These are phyloP conservation scores for Bretziella fagacearum DNA, from an alignment of 2,329 filamentous ascomycete species.

Conservation along the genomic window DNA sequence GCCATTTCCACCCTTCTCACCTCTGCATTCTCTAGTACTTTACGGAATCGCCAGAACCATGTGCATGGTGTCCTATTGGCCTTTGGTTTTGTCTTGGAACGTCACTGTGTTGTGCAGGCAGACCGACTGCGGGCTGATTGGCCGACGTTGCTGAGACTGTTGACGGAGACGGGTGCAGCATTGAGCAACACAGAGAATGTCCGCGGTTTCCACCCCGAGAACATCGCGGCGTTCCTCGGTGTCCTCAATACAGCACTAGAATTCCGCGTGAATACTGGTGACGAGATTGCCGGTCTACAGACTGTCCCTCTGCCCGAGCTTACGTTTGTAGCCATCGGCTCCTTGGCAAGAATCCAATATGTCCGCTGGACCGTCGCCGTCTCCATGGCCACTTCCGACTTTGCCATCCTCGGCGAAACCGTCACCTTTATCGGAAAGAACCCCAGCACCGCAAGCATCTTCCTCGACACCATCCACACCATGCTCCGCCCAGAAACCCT, in stretches of 20 bases:
- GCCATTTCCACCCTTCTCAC: conserved; percentile 20
- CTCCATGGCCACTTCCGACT: conserved; percentile 1
- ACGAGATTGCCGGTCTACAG: neutral
- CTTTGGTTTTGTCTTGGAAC: conserved; percentile 38
- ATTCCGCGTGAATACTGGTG: conserved; percentile 3
- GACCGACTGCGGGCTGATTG: conserved; percentile 21
- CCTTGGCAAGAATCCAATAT: conserved; percentile 12
- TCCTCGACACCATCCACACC: conserved; percentile 9
- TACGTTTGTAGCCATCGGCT: conserved; percentile 3
- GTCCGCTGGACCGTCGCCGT: conserved; percentile 10
- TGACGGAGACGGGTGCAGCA: conserved; percentile 5
- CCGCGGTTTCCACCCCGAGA: conserved; percentile 21
- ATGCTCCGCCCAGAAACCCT: conserved; percentile 7
- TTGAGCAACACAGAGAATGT: neutral
- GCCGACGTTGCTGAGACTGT: conserved; percentile 3
- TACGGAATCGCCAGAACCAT: conserved; percentile 29
- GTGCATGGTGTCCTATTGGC: conserved; percentile 43
- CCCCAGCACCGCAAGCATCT: conserved; percentile 9
- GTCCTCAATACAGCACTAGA: conserved; percentile 11
- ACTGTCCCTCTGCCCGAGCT: conserved; percentile 7
- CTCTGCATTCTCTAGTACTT: conserved; percentile 18
- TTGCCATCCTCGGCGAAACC: neutral
- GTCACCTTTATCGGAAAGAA: conserved; percentile 1
- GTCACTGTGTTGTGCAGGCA: conserved; percentile 30
- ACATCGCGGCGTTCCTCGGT: neutral